Evolutionary conservation across 345 rosid genomes (phyloP).

Genomic region (Melaleuca alternifolia): DNA sequence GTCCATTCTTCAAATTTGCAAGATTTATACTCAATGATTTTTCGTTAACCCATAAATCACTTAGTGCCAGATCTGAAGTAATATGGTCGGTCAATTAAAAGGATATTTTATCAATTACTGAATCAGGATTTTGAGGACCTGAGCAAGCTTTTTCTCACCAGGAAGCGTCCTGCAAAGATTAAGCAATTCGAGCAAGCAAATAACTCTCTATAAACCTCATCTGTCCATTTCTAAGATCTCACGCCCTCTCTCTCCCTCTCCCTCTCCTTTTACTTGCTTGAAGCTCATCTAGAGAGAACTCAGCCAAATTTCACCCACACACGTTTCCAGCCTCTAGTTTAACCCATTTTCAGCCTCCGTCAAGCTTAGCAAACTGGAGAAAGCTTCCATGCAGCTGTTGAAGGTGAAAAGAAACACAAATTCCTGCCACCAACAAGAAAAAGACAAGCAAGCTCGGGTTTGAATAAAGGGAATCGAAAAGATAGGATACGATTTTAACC

Average conservation of each 20-base stretch:
- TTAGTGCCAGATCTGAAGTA: not conserved
- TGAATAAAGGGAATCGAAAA: no score
- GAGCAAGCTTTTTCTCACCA: not conserved
- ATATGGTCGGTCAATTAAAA: not conserved
- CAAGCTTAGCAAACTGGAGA: not conserved
- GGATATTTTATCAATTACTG: not conserved
- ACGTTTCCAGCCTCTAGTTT: not conserved
- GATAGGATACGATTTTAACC: no score
- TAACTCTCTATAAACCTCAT: not conserved
- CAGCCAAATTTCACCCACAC: not conserved
- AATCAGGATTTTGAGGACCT: not conserved
- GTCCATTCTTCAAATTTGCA: not conserved
- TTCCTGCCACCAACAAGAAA: not conserved
- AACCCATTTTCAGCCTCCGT: not conserved
- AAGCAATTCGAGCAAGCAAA: not conserved
- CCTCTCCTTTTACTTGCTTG: not conserved
- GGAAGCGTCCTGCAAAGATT: not conserved
- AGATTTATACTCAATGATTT: not conserved
- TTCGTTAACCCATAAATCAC: not conserved
- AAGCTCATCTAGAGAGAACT: not conserved
- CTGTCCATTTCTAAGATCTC: not conserved
- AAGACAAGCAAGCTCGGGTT: no score
- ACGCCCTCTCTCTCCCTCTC: not conserved
- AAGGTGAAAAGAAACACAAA: not conserved
- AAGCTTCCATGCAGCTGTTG: not conserved